Percentiles rank a stretch among this genome's conserved stretches.
These are phyloP conservation scores for Kokia cookei DNA, from an alignment of 441 rosid genomes.

Conservation along the genomic window DNA sequence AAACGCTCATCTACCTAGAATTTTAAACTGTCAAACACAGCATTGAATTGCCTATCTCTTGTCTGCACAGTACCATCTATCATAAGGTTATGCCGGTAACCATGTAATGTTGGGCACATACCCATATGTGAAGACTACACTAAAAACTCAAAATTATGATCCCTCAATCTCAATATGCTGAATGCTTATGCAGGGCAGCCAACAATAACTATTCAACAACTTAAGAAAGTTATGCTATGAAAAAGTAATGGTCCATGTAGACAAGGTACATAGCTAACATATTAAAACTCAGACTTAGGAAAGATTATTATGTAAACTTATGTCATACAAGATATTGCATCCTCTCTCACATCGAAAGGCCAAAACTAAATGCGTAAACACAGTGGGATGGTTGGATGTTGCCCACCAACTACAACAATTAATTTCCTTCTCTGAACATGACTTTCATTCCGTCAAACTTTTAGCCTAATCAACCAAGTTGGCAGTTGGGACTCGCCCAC, in stretches of 20 bases:
- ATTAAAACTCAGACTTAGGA: not conserved
- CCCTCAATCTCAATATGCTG: not conserved
- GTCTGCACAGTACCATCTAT: not conserved
- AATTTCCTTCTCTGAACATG: not conserved
- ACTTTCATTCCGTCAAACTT: not conserved
- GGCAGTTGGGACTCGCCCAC: not conserved
- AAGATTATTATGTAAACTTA: not conserved
- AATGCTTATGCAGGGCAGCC: not conserved
- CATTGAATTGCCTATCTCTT: not conserved
- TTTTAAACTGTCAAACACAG: not conserved
- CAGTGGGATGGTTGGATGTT: not conserved
- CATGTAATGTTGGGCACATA: not conserved
- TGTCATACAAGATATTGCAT: not conserved
- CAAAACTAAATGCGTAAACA: not conserved
- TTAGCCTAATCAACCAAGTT: not conserved
- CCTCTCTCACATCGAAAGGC: not conserved
- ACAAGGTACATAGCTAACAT: not conserved
- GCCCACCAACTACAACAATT: not conserved
- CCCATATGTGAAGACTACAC: not conserved
- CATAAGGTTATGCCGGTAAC: not conserved
- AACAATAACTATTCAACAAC: not conserved
- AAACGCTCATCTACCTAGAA: not conserved
- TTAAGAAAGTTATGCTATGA: not conserved
- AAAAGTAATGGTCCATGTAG: not conserved
- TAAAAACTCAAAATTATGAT: not conserved